Evolutionary conservation across 2,329 filamentous ascomycete species (phyloP).

Genomic region (Epichloe gansuensis): DNA sequence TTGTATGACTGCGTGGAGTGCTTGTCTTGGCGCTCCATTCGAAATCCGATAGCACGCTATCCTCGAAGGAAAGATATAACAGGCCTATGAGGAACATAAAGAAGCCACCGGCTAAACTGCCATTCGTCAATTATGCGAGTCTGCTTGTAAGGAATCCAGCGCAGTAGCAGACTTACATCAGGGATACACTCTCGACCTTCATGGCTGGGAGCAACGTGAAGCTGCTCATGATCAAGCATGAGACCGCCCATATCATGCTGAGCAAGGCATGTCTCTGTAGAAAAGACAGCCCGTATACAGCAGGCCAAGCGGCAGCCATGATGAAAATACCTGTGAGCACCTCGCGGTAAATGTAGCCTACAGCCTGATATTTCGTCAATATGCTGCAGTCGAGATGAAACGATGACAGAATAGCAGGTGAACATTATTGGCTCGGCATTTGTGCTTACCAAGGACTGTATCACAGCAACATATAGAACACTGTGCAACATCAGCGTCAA

Average conservation of each 20-base stretch:
- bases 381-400: background rate
- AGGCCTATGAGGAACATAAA: conserved; percentile 69
- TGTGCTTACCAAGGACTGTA: conserved; percentile 60
- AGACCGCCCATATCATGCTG: conserved; percentile 58
- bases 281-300: conserved; percentile 61
- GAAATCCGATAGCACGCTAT: conserved; percentile 36
- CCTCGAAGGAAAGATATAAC: conserved; percentile 70
- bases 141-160: background rate
- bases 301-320: conserved; percentile 66
- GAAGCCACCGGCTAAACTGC: conserved; percentile 51
- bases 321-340: conserved; percentile 74
- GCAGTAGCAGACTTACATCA: conserved; percentile 48
- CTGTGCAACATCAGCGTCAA: conserved; percentile 51
- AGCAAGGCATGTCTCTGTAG: conserved; percentile 52
- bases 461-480: conserved; percentile 56
- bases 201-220: conserved; percentile 84
- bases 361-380: conserved; percentile 41
- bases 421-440: background rate
- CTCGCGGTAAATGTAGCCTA: conserved; percentile 85
- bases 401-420: background rate
- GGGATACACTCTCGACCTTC: conserved; percentile 64
- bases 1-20: conserved; percentile 19
- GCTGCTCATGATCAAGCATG: conserved; percentile 72
- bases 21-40: conserved; percentile 12
- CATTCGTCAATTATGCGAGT: conserved; percentile 1